A percentile compares a stretch with the other conserved stretches of the same genome.
phyloP scores from a whole-genome alignment of 768 basidiomycete genomes.

The Crucibulum laeve region DNA sequence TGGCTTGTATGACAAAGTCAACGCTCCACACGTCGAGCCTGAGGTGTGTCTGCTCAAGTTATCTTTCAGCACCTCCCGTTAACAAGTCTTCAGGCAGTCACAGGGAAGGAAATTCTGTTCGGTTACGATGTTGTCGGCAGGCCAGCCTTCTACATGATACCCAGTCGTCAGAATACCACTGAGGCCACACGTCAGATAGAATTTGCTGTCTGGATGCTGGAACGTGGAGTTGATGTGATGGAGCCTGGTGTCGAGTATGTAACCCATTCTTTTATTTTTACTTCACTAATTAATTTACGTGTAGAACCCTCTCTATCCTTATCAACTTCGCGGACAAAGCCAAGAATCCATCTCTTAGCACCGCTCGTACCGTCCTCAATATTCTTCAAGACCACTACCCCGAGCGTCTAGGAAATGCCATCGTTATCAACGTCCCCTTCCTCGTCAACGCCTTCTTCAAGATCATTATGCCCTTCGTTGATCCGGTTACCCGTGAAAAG shows the following conservation, averaged over 20 bases:
- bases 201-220: slow-evolving; percentile 72
- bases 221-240: slow-evolving; percentile 75
- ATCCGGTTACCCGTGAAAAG: slow-evolving; percentile 75
- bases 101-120: slow-evolving; percentile 77
- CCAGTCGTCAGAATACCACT: slow-evolving; percentile 73
- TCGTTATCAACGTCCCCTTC: slow-evolving; percentile 82
- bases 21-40: slow-evolving; percentile 60
- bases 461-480: slow-evolving; percentile 75
- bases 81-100: slow-evolving; percentile 49
- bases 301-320: slow-evolving; percentile 64
- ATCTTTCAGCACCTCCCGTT: not conserved
- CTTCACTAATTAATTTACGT: not conserved
- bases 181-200: slow-evolving; percentile 66
- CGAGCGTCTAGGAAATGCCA: slow-evolving; percentile 73
- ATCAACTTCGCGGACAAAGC: slow-evolving; percentile 75
- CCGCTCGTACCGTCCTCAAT: slow-evolving; percentile 43
- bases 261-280: not conserved
- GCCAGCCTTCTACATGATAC: slow-evolving; percentile 67
- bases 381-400: slow-evolving; percentile 84
- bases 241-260: slow-evolving; percentile 77
- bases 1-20: slow-evolving; percentile 62
- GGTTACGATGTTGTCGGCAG: slow-evolving; percentile 68
- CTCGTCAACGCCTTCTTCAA: slow-evolving; percentile 72
- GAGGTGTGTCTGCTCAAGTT: slow-evolving; percentile 49
- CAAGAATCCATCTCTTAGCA: slow-evolving; percentile 47